phyloP scores from a whole-genome alignment of 2,329 filamentous ascomycete genomes.

The Colletotrichum sp. region DNA sequence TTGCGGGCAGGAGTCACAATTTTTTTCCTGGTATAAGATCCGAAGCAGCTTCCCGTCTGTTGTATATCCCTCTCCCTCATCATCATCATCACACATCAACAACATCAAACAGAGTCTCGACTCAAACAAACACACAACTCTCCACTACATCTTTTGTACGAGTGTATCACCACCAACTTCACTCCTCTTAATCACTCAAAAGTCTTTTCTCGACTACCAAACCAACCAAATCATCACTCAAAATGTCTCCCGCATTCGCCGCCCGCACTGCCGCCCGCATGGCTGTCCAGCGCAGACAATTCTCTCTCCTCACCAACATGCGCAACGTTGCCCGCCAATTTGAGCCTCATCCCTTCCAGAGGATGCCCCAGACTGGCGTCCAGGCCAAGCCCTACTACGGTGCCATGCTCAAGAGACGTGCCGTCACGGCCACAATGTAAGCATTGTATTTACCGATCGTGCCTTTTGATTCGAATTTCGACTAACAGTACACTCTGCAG shows the following conservation, averaged over 20 bases:
- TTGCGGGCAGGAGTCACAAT: not conserved
- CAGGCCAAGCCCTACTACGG: conserved; percentile 41
- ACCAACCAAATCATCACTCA: conserved; percentile 18
- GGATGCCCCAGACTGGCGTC: conserved; percentile 31
- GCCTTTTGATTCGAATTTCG: not conserved
- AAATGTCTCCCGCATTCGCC: conserved; percentile 38
- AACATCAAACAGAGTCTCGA: conserved; percentile 14
- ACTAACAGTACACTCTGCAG: not conserved
- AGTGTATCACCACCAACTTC: conserved; percentile 4
- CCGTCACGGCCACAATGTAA: conserved; percentile 37
- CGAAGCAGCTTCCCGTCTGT: conserved; percentile 10
- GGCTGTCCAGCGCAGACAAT: conserved; percentile 32
- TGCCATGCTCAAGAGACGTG: conserved; percentile 34
- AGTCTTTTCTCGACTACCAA: not conserved
- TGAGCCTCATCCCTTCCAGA: conserved; percentile 43
- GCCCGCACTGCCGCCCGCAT: conserved; percentile 33
- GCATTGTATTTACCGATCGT: conserved; percentile 10
- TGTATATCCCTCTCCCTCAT: conserved; percentile 8
- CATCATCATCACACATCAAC: conserved; percentile 16
- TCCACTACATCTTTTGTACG: conserved; percentile 6
- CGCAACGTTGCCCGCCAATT: conserved; percentile 40
- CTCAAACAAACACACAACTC: conserved; percentile 11
- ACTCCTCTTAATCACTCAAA: conserved; percentile 8
- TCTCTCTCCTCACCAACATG: conserved; percentile 39
- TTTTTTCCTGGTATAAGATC: conserved; percentile 21